phyloP scores from a whole-genome alignment of 2,329 filamentous ascomycete species.

The Fusarium napiforme region DNA sequence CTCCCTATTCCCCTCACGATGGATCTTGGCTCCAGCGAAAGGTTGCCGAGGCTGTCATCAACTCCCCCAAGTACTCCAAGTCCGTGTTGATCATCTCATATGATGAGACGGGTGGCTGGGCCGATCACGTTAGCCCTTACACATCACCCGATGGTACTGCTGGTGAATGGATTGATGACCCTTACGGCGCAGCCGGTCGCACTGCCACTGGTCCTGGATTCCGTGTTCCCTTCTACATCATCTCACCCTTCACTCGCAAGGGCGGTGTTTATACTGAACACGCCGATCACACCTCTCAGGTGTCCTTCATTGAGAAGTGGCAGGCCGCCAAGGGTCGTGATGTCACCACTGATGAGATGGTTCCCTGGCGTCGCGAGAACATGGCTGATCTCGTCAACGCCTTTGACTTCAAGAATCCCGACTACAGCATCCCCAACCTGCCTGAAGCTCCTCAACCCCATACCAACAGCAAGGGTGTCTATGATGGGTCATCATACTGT shows the following conservation, averaged over 20 bases:
- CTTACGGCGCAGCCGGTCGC: background rate
- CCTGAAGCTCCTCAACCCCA: background rate
- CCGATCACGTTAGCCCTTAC: constrained; percentile 4
- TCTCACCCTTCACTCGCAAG: constrained; percentile 5
- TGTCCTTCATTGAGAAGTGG: background rate
- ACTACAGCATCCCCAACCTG: background rate
- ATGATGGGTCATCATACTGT: constrained; percentile 2
- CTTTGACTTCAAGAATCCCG: constrained; percentile 7
- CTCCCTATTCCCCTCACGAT: background rate
- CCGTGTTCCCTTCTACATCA: constrained; percentile 14
- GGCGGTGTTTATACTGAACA: constrained; percentile 14
- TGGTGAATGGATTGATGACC: constrained; percentile 17
- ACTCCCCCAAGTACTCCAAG: constrained; percentile 13
- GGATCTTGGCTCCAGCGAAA: constrained; percentile 8
- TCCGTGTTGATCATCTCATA: background rate
- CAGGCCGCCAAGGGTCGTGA: constrained; percentile 11
- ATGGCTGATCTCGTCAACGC: constrained; percentile 18
- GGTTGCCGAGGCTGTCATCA: constrained; percentile 10
- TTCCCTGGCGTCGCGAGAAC: constrained; percentile 10
- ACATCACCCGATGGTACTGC: background rate
- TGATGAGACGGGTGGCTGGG: constrained; percentile 12
- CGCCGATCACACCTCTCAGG: constrained; percentile 2
- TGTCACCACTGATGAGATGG: background rate
- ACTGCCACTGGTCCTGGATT: background rate
- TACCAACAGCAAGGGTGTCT: background rate